Base-by-base conservation (phyloP, 805 yeast species). In the Debaryomyces maramus region DNA sequence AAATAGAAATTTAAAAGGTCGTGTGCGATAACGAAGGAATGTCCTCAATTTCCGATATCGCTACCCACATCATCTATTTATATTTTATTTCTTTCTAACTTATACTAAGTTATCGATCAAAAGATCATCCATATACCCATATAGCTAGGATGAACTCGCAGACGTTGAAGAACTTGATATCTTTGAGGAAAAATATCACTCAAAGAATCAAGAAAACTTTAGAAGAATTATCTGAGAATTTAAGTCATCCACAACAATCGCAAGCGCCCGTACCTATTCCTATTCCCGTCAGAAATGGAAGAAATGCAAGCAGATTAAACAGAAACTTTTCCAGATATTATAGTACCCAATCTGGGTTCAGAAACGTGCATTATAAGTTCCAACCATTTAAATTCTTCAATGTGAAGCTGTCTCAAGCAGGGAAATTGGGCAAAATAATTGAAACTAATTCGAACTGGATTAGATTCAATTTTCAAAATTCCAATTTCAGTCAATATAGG, bases 201-300 rank as follows among this genome's bases (percentile, higher is more conserved):
- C 61, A 70, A 46, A 74, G 72, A 40, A 60, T 73, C 43, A 69
- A 72, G 42, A 70, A 70, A 52, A 67, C 71, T 20, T 62, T 77
- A 18, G 73, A 74, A 46, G 81, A 77, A 43, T 60, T 77, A 39
- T 67, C 70, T 24, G 70, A 67, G 48, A 60, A 48, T 22, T 43
- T 63, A 26, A 47, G 55, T 20, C 46, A 54, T n/a, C 53, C 53
- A 22, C 53, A 57, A 27, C 57, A 56, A 15, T 47, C 47, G 10
- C 63, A 55, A 10, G 60, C 50, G 23, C 60, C 67, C 2, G 70
- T 67, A 31, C 65, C 64, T 3, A 56, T 62, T 6, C 67, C 65
- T 14, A 66, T 72, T 4, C 78, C 80, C 3, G 74, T 69, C 3
- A 37, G 44, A 22, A 19, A 27, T 2, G 60, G 68, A 35, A 42